Base-by-base conservation (phyloP, 495 filamentous ascomycete species). In the Xylaria cubensis region DNA sequence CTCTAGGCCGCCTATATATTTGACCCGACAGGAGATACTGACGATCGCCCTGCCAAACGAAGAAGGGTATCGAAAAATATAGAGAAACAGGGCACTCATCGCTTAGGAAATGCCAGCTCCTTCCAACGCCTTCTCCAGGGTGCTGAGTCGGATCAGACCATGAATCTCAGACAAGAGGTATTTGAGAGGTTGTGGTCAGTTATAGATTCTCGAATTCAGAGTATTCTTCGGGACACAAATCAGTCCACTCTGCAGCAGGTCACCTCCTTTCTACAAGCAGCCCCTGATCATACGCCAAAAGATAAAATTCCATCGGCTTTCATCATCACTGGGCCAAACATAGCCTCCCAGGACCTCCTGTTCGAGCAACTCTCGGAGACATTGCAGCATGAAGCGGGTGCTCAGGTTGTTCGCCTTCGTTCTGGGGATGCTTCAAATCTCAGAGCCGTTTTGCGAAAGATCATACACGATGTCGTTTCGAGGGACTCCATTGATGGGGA, bases 311-410 rank as follows among this genome's bases (percentile, higher is more conserved):
- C 94, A 0, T 90, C 93, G 6, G 94, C 88, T 17, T 89, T 98
- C 68, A 89, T 99, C 51, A 89, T 94, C 39, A 91, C 92, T 21
- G 95, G 94, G 7, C 93, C 94, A n/a, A 95, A 94, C 73, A 92
- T 95, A 67, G 91, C 93, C 34, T 92, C 92, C 15, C 92, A 95
- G 69, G 86, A 86, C 19, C 83, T 91, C 42, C 83, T 98, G 24
- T 91, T 97, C 69, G 87, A 87, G 75, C 92, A 89, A 82, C 86
- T 92, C 65, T 87, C 82, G 69, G 86, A 86, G 74, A 83, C 80
- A 72, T 84, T 90, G 29, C 79, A 81, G 72, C 77, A 71, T 64
- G 81, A 83, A 64, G 80, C 83, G 73, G 84, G 80, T 80, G 87
- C 80, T 64, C 86, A 82, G 64, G 88, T 91, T 56, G 87, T 97